phyloP scores from a whole-genome alignment of 2,329 filamentous ascomycete species.

The Epichloe elymi region DNA sequence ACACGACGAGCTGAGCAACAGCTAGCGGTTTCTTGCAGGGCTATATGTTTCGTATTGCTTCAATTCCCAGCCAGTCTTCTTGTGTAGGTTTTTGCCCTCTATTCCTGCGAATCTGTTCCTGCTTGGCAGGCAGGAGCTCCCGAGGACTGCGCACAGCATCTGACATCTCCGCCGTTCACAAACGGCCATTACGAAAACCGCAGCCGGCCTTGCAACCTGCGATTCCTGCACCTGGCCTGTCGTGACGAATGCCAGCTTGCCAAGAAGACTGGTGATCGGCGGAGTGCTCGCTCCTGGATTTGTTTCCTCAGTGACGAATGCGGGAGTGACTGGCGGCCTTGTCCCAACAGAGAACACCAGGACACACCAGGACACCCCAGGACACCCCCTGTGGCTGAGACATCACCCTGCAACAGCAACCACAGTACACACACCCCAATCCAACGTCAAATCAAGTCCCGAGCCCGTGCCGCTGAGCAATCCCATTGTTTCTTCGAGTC shows the following conservation, averaged over 20 bases:
- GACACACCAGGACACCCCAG: slow-evolving; percentile 7
- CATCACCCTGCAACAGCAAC: slow-evolving; percentile 7
- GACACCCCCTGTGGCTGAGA: slow-evolving; percentile 13
- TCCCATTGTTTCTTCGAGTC: neutral
- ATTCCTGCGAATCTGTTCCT: neutral
- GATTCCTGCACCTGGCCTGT: neutral
- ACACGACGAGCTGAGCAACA: neutral
- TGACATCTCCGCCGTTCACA: neutral
- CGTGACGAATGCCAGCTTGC: neutral
- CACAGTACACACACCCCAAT: neutral
- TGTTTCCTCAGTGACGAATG: slow-evolving; percentile 13
- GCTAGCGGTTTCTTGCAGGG: neutral
- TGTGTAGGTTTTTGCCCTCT: neutral
- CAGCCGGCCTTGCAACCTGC: neutral
- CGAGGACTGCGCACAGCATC: too few species aligned
- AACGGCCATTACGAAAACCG: neutral
- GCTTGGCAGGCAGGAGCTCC: neutral
- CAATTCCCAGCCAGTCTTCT: neutral
- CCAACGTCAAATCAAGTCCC: neutral
- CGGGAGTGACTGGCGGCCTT: slow-evolving; percentile 3
- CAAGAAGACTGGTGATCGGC: neutral
- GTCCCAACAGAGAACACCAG: neutral
- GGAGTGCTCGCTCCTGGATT: neutral
- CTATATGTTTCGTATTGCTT: neutral
- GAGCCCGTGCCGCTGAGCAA: neutral